Evolutionary conservation across 306 rosid genomes (phyloP), one percentile per base, ranked within the genome.

Genomic region (Gastrolobium bilobum): DNA sequence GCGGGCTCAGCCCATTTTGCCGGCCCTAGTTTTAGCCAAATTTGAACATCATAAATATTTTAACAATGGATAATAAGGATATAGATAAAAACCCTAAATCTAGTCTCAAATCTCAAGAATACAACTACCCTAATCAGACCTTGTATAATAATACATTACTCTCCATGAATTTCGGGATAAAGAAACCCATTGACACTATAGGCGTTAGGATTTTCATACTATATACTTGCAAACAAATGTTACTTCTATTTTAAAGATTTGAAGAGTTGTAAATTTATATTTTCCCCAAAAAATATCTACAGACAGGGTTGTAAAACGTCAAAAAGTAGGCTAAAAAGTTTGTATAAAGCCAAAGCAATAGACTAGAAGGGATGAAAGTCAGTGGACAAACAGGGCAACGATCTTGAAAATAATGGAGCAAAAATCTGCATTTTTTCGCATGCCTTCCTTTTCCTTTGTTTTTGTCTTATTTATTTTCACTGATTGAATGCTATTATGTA

Each of bases 121-220:
- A n/a, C n/a, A n/a, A n/a, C n/a, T n/a, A n/a, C n/a, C n/a, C n/a
- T n/a, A n/a, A n/a, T n/a, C n/a, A n/a, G n/a, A n/a, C n/a, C n/a
- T n/a, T n/a, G n/a, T n/a, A n/a, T n/a, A n/a, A n/a, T 20, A 20
- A 20, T 20, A 20, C 26, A 20, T 20, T 2, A 11, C 47, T 59
- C 76, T 30, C 8, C 4, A 14, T 37, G 2, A 11, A 42, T 82
- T 72, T 70, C 86, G 92, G 99, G 91, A 88, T 92, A 66, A 94
- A 91, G 86, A 92, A 92, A 89, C 88, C 92, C 43, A 89, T 94
- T 35, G 97, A 92, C 71, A 83, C 79, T 0, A 97, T n/a, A 92
- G 81, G 95, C 97, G 1, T 84, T 94, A 76, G 89, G 92, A 64
- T 91, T 94, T 47, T 92, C 99, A 14, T 20, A 20, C 26, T 20